Conservation (phyloP, 352 stramenopile genomes). For the Globisporangium radiosum region DNA sequence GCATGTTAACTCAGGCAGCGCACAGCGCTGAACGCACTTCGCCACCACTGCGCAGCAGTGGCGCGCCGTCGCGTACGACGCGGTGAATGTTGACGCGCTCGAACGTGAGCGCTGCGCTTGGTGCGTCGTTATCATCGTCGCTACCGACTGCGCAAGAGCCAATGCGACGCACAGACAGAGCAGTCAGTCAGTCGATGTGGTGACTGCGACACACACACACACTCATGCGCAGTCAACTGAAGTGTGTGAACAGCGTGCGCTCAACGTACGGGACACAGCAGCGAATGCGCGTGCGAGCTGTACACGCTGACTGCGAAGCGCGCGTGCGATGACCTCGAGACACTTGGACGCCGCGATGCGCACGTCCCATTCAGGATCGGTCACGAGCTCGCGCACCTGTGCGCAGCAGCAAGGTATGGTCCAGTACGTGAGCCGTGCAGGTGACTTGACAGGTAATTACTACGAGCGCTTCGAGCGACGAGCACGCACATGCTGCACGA, state of each 20-base stretch:
- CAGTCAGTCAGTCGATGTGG: no score
- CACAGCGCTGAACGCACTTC: conserved; percentile 27
- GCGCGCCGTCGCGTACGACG: conserved; percentile 56
- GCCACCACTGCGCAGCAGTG: conserved; percentile 65
- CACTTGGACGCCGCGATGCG: conserved; percentile 66
- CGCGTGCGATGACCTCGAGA: conserved; percentile 43
- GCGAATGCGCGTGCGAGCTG: conserved; percentile 36
- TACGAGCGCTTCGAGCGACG: no score
- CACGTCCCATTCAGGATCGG: conserved; percentile 59
- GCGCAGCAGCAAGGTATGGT: conserved; percentile 22
- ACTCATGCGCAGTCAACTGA: no score
- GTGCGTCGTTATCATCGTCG: conserved; percentile 17
- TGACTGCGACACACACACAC: no score
- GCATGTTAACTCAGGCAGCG: no score
- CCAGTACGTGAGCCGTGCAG: neutral
- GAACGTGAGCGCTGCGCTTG: conserved; percentile 34
- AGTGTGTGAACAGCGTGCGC: neutral
- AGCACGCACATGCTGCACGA: no score
- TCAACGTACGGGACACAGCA: conserved; percentile 30
- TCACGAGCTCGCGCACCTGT: conserved; percentile 45
- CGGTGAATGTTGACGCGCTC: conserved; percentile 45
- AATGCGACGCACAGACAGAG: no score
- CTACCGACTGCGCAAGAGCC: conserved; percentile 30
- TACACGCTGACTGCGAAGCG: conserved; percentile 18
- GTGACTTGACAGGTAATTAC: neutral